Evolutionary conservation across 176 grass and related monocot genomes (phyloP).

Genomic region (Bromus sterilis): DNA sequence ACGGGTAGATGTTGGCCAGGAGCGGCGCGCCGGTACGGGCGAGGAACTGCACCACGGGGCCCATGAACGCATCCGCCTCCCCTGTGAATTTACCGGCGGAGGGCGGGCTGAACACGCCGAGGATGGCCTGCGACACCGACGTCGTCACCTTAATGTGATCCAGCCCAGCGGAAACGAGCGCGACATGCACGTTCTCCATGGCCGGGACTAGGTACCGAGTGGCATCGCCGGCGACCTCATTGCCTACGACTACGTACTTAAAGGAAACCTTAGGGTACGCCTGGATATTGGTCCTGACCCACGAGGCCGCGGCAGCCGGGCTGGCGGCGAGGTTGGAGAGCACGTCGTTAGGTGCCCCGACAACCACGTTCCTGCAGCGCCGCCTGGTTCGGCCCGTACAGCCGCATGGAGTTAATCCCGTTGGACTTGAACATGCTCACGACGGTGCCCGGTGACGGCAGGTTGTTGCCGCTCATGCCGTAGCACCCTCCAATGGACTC

Average conservation of each 20-base stretch:
- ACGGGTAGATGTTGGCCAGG: slow-evolving; percentile 65
- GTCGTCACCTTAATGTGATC: slow-evolving; percentile 56
- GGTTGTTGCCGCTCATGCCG: slow-evolving; percentile 45
- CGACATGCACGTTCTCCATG: slow-evolving; percentile 48
- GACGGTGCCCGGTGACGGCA: slow-evolving; percentile 35
- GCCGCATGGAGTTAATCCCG: slow-evolving; percentile 42
- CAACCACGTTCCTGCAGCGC: slow-evolving; percentile 22
- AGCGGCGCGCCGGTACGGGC: slow-evolving; percentile 24
- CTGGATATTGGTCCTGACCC: slow-evolving; percentile 48
- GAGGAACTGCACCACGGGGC: slow-evolving; percentile 40
- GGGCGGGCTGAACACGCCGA: too few species aligned
- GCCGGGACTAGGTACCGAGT: slow-evolving; percentile 42
- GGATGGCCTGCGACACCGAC: too few species aligned
- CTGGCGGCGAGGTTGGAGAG: too few species aligned
- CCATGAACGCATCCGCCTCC: slow-evolving; percentile 35
- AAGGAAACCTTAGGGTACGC: slow-evolving; percentile 50
- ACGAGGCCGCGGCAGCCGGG: slow-evolving; percentile 16
- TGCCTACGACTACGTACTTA: slow-evolving; percentile 51
- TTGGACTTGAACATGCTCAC: slow-evolving; percentile 29
- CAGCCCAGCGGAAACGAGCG: slow-evolving; percentile 35
- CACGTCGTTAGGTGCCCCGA: slow-evolving; percentile 44
- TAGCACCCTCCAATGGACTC: slow-evolving; percentile 58
- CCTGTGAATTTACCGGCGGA: slow-evolving; percentile 60
- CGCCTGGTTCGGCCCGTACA: slow-evolving; percentile 43
- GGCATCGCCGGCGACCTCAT: slow-evolving; percentile 30